Evolutionary conservation across 148 eudicot genomes (phyloP).

Genomic region (Chenopodium berlandieri): DNA sequence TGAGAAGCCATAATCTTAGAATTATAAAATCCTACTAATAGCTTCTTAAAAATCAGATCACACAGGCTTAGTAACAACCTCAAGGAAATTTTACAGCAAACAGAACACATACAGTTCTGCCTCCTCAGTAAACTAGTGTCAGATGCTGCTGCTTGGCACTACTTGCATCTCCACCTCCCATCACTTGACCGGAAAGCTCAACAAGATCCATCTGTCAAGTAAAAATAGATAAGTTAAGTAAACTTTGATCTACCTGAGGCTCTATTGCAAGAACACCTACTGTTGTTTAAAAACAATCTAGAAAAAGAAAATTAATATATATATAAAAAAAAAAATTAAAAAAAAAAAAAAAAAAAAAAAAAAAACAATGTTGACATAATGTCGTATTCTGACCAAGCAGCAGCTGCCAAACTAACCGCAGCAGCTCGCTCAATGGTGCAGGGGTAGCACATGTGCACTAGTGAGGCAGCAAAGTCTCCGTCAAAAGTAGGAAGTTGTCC

Average conservation of each 20-base stretch:
- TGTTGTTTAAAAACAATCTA: too few species aligned
- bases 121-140: not conserved
- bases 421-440: constrained; percentile 23
- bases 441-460: not conserved
- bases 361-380: not conserved
- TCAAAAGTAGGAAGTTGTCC: not conserved
- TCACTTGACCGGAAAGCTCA: not conserved
- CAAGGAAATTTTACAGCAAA: not conserved
- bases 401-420: constrained; percentile 7
- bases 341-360: not conserved
- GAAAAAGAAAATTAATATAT: not conserved
- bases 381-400: constrained; percentile 2
- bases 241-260: too few species aligned
- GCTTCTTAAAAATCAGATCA: not conserved
- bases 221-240: not conserved
- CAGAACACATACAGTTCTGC: not conserved
- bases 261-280: too few species aligned
- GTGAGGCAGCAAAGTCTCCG: not conserved
- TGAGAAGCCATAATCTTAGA: not conserved
- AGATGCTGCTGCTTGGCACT: not conserved
- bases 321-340: too few species aligned
- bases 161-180: not conserved
- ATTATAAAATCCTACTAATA: not conserved
- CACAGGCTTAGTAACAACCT: not conserved
- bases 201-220: not conserved